A percentile compares a stretch with the other conserved stretches of the same genome.
Evolutionary conservation across 768 basidiomycete genomes (phyloP).

Genomic region (Suillus weaverae): DNA sequence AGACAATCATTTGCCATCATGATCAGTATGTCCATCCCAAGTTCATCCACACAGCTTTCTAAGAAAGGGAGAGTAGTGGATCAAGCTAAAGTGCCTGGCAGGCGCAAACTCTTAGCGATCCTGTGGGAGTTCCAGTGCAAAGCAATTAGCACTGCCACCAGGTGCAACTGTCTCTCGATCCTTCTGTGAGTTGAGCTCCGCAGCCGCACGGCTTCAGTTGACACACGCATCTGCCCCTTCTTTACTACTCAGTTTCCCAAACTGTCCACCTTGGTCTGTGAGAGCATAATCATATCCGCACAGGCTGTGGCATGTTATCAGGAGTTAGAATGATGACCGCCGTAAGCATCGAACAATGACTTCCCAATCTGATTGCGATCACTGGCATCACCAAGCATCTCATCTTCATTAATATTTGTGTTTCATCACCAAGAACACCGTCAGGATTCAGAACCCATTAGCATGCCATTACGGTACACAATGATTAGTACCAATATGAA

Average conservation of each 20-base stretch:
- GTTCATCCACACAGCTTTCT: background rate
- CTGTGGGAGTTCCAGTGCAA: background rate
- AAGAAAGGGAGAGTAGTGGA: background rate
- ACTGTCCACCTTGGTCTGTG: background rate
- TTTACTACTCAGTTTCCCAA: constrained; percentile 1
- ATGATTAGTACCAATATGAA: background rate
- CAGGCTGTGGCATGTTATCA: constrained; percentile 4
- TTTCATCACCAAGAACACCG: constrained; percentile 14
- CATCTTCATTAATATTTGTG: constrained; percentile 14
- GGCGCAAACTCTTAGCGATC: background rate
- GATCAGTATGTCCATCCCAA: background rate
- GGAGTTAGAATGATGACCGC: constrained; percentile 13
- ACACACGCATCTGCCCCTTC: background rate
- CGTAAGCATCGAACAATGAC: constrained; percentile 18
- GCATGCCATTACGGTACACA: constrained; percentile 1
- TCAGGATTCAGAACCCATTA: background rate
- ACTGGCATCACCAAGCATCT: constrained; percentile 4
- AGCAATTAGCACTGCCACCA: background rate
- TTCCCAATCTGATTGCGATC: constrained; percentile 6
- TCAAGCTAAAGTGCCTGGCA: background rate
- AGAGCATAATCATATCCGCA: constrained; percentile 12
- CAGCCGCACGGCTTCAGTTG: constrained; percentile 3
- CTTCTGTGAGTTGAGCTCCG: constrained; percentile 2
- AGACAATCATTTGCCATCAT: constrained; percentile 12
- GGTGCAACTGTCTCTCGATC: background rate